A percentile compares a stretch with the other conserved stretches of the same genome.
phyloP scores from a whole-genome alignment of 1,139 yeast genomes.

The Yamadazyma epiphylla region DNA sequence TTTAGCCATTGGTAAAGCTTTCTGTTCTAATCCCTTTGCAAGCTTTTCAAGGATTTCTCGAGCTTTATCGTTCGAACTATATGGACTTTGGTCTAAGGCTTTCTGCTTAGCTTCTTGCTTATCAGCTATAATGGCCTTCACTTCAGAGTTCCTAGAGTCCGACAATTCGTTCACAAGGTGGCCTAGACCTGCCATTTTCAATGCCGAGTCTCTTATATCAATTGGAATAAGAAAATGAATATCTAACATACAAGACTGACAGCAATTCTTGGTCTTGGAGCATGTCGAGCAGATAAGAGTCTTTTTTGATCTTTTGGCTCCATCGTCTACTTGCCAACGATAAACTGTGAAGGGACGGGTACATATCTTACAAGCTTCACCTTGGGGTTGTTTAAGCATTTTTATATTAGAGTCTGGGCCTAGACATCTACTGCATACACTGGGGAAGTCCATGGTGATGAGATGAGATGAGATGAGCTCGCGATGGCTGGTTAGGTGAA shows the following conservation, averaged over 20 bases:
- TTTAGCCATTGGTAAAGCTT: slow-evolving; percentile 9
- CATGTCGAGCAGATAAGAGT: slow-evolving; percentile 74
- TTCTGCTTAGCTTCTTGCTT: slow-evolving; percentile 38
- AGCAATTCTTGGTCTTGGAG: slow-evolving; percentile 73
- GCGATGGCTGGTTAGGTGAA: too few species aligned
- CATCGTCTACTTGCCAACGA: slow-evolving; percentile 54
- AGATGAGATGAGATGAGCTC: slow-evolving; percentile 1
- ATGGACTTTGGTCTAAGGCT: slow-evolving; percentile 21
- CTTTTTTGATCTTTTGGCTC: slow-evolving; percentile 38
- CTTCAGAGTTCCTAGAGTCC: slow-evolving; percentile 28
- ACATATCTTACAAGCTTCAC: slow-evolving; percentile 76
- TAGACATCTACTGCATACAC: slow-evolving; percentile 69
- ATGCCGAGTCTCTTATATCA: slow-evolving; percentile 74
- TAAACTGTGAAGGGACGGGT: slow-evolving; percentile 81
- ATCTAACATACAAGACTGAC: slow-evolving; percentile 86
- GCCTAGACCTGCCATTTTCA: slow-evolving; percentile 65
- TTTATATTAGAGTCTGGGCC: slow-evolving; percentile 64
- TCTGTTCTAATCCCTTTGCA: slow-evolving; percentile 7
- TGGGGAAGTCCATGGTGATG: slow-evolving; percentile 40
- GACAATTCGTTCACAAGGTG: slow-evolving; percentile 13
- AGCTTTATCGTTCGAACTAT: slow-evolving; percentile 7
- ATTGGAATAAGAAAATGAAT: slow-evolving; percentile 75
- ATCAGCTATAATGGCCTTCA: slow-evolving; percentile 40
- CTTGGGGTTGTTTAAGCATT: slow-evolving; percentile 69
- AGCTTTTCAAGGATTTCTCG: slow-evolving; percentile 8